Conservation (phyloP, 495 filamentous ascomycete species). For the Penicillium tannophilum region DNA sequence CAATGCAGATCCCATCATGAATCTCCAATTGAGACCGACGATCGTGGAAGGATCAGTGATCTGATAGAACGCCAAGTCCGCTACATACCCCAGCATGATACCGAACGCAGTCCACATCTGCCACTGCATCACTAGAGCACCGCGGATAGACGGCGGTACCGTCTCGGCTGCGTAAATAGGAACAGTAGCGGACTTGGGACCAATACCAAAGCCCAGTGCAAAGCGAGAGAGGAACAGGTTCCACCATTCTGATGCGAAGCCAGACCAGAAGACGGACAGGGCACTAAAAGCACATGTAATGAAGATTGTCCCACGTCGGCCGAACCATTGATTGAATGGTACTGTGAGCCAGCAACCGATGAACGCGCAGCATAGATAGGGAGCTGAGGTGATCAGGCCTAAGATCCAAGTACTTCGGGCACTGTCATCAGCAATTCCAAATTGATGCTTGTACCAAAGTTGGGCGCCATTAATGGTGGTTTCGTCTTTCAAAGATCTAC, state of each 20-base stretch:
- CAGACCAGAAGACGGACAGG: slow-evolving; percentile 76
- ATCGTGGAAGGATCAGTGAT: slow-evolving; percentile 57
- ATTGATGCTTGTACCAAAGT: slow-evolving; percentile 68
- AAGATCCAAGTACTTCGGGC: slow-evolving; percentile 59
- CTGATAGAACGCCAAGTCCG: slow-evolving; percentile 71
- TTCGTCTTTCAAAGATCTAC: slow-evolving; percentile 53
- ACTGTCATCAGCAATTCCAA: slow-evolving; percentile 59
- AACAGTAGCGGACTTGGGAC: slow-evolving; percentile 78
- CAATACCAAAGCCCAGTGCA: slow-evolving; percentile 74
- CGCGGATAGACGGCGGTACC: slow-evolving; percentile 69
- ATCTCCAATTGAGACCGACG: slow-evolving; percentile 73
- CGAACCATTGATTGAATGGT: slow-evolving; percentile 77
- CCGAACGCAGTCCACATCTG: slow-evolving; percentile 88
- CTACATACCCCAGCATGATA: slow-evolving; percentile 75
- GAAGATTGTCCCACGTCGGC: slow-evolving; percentile 83
- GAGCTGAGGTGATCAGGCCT: slow-evolving; percentile 61
- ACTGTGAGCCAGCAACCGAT: slow-evolving; percentile 83
- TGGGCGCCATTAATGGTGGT: slow-evolving; percentile 82
- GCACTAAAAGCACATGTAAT: slow-evolving; percentile 68
- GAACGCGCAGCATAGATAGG: slow-evolving; percentile 77
- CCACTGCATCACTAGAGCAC: slow-evolving; percentile 80
- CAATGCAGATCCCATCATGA: slow-evolving; percentile 82
- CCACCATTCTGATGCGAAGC: slow-evolving; percentile 73
- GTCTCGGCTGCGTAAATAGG: slow-evolving; percentile 80
- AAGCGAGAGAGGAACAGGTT: slow-evolving; percentile 74